phyloP scores from a whole-genome alignment of 495 filamentous ascomycete species.

The Clavariopsis aquatica region DNA sequence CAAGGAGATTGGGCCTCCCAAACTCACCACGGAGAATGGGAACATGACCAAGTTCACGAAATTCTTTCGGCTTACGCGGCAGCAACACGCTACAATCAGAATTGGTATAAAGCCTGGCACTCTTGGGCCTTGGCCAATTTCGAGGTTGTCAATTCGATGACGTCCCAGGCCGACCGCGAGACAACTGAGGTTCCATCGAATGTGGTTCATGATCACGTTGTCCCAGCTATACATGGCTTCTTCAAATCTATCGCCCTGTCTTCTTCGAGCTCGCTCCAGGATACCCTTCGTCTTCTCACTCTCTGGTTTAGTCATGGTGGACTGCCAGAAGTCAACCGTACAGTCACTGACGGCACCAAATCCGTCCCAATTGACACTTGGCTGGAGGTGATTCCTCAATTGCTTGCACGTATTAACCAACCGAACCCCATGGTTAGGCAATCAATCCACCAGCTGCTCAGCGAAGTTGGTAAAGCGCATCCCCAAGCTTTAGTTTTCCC shows the following conservation, averaged over 20 bases:
- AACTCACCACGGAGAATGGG: constrained; percentile 82
- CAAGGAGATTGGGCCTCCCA: constrained; percentile 94
- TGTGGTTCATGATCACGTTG: constrained; percentile 81
- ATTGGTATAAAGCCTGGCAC: constrained; percentile 99
- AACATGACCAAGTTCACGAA: constrained; percentile 69
- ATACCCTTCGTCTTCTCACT: constrained; percentile 88
- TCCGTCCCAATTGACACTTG: constrained; percentile 95
- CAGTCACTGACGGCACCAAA: constrained; percentile 84
- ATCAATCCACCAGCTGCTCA: constrained; percentile 85
- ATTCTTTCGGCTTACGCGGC: constrained; percentile 84
- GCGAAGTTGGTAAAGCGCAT: constrained; percentile 88
- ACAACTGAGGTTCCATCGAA: constrained; percentile 57
- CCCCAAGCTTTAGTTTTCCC: constrained; percentile 99
- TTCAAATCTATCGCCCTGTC: constrained; percentile 93
- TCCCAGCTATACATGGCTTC: constrained; percentile 92
- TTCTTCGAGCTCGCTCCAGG: constrained; percentile 86
- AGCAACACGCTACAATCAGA: constrained; percentile 85
- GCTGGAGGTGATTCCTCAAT: constrained; percentile 95
- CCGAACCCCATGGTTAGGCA: constrained; percentile 80
- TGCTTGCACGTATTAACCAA: constrained; percentile 97
- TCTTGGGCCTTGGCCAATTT: constrained; percentile 99
- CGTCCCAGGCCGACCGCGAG: constrained; percentile 62
- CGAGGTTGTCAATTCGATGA: constrained; percentile 85
- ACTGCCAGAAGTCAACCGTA: constrained; percentile 78
- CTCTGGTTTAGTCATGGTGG: constrained; percentile 96